Percentiles rank a stretch among this genome's conserved stretches.
These are phyloP conservation scores for Thermomucor indicae-seudaticae DNA, from an alignment of 371 early-diverging fungal species.

Conservation along the genomic window DNA sequence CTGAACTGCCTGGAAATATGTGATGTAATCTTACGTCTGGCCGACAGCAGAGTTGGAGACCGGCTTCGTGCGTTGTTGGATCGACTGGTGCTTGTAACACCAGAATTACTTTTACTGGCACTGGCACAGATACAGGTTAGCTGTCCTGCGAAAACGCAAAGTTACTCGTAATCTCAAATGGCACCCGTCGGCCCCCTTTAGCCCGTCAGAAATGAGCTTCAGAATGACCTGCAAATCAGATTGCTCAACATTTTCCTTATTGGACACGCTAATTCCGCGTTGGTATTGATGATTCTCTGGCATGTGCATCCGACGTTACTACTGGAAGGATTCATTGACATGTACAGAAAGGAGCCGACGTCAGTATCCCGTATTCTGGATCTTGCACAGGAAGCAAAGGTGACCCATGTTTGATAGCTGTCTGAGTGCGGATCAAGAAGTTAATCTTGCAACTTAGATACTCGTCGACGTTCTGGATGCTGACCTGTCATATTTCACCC, in stretches of 20 bases:
- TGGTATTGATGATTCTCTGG: constrained; percentile 77
- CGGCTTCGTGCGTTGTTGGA: constrained; percentile 66
- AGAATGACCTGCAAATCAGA: constrained; percentile 63
- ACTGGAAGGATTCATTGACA: constrained; percentile 64
- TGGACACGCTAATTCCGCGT: constrained; percentile 69
- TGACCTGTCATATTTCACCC: constrained; percentile 65
- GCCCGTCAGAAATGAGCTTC: constrained; percentile 60
- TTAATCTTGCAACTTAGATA: constrained; percentile 40
- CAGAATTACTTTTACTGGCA: constrained; percentile 77
- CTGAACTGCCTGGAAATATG: constrained; percentile 77
- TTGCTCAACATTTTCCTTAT: constrained; percentile 68
- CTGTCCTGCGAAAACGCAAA: neutral
- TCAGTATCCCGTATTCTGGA: constrained; percentile 74
- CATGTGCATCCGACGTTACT: constrained; percentile 57
- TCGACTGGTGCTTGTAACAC: constrained; percentile 58
- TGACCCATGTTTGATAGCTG: constrained; percentile 20
- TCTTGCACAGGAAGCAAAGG: constrained; percentile 79
- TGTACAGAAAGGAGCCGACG: constrained; percentile 73
- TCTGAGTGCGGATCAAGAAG: neutral
- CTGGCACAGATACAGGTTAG: constrained; percentile 62
- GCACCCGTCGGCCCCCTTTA: constrained; percentile 4
- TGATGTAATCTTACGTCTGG: constrained; percentile 57
- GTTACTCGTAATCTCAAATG: neutral
- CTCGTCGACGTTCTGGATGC: constrained; percentile 66
- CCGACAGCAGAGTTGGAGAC: constrained; percentile 54